A percentile compares a stretch with the other conserved stretches of the same genome.
These are phyloP conservation scores for Myriosclerotinia scirpicola DNA, from an alignment of 2,329 filamentous ascomycete species.

Conservation along the genomic window DNA sequence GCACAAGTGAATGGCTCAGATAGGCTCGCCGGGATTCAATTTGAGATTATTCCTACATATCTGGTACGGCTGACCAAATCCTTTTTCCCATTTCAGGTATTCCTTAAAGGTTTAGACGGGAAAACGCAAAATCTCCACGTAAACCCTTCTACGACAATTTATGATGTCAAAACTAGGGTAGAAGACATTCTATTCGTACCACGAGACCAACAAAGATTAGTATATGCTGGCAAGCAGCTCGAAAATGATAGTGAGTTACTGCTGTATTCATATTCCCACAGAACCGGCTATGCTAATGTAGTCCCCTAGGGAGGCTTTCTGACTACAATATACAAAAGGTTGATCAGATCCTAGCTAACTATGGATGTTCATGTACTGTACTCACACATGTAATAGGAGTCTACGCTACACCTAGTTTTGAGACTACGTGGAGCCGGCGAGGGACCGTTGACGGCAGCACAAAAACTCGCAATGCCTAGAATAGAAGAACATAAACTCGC, in stretches of 20 bases:
- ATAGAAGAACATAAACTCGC: no score
- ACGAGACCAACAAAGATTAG: no score
- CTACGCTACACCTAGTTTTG: neutral
- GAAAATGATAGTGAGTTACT: conserved; percentile 66
- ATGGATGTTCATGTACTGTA: neutral
- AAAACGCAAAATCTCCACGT: no score
- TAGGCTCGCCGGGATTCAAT: conserved; percentile 43
- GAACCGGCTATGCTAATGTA: neutral
- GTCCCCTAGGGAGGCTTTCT: neutral
- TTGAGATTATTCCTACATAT: conserved; percentile 41
- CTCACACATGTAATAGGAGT: neutral
- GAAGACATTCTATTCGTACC: no score
- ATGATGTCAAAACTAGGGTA: no score
- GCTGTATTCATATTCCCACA: neutral
- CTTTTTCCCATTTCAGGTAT: no score
- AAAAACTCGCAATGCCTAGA: no score
- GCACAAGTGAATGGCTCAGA: conserved; percentile 46
- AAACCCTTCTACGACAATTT: conserved; percentile 94
- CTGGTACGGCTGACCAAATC: no score
- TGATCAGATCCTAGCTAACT: neutral
- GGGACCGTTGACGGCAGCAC: no score
- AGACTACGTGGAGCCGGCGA: neutral
- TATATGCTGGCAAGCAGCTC: conserved; percentile 96
- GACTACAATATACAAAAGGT: neutral
- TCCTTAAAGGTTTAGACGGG: no score